Conservation (phyloP, 2,329 filamentous ascomycete species). For the Scopulariopsis brevicaulis region DNA sequence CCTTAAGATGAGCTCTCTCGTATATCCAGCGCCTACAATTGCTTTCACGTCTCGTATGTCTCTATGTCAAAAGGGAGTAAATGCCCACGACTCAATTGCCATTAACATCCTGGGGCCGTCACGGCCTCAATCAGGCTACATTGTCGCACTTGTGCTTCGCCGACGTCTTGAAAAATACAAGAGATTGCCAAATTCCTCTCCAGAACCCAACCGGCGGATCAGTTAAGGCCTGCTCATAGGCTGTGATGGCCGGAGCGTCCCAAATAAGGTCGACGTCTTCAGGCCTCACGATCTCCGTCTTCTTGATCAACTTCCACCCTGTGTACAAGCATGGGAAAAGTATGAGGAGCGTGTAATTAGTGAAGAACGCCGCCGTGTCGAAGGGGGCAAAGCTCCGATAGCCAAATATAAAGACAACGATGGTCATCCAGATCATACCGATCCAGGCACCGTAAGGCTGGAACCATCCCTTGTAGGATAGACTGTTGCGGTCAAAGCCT, state of each 20-base stretch:
- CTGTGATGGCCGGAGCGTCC: neutral
- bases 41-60: too few species aligned
- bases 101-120: neutral
- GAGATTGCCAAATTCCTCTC: neutral
- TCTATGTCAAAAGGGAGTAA: neutral
- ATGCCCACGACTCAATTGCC: neutral
- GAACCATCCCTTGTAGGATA: constrained; percentile 47
- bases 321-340: constrained; percentile 40
- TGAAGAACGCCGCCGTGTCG: constrained; percentile 32
- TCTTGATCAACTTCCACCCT: constrained; percentile 53
- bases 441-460: constrained; percentile 46
- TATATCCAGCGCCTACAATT: too few species aligned
- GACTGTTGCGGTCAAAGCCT: constrained; percentile 33
- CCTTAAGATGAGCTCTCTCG: too few species aligned
- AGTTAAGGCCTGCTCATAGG: neutral
- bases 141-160: neutral
- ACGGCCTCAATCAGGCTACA: neutral
- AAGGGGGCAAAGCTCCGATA: constrained; percentile 42
- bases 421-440: constrained; percentile 25
- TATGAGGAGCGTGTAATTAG: constrained; percentile 46
- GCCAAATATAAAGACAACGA: constrained; percentile 39
- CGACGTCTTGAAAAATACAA: neutral
- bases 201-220: neutral
- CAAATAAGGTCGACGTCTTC: constrained; percentile 42
- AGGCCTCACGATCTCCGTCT: constrained; percentile 41